Evolutionary conservation across 2,329 filamentous ascomycete genomes (phyloP).

Genomic region (Phaeosphaeriaceae sp.): DNA sequence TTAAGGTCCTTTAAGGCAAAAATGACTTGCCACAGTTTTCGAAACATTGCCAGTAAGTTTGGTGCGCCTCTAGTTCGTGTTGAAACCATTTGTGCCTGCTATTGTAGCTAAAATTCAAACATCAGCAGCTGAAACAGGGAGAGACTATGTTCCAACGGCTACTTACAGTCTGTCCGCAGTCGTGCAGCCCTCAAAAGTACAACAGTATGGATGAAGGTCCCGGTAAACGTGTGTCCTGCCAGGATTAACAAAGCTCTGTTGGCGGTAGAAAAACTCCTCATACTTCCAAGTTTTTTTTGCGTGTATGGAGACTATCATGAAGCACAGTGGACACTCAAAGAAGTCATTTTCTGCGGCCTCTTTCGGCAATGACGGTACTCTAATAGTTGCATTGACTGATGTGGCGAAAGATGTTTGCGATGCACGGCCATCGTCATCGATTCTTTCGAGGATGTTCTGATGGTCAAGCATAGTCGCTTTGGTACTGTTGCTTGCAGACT

Average conservation of each 20-base stretch:
- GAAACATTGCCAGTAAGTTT: too few species aligned
- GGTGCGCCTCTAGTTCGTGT: too few species aligned
- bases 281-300: conserved; percentile 28
- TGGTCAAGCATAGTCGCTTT: too few species aligned
- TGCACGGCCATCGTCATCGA: conserved; percentile 21
- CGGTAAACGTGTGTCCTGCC: conserved; percentile 28
- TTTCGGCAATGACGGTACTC: conserved; percentile 30
- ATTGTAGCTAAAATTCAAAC: too few species aligned
- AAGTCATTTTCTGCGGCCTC: conserved; percentile 24
- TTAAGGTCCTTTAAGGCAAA: too few species aligned
- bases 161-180: conserved; percentile 28
- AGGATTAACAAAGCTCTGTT: background rate
- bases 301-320: conserved; percentile 26
- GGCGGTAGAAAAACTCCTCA: too few species aligned
- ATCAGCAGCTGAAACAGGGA: too few species aligned
- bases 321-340: conserved; percentile 45
- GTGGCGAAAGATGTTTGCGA: conserved; percentile 40
- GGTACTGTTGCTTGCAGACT: too few species aligned
- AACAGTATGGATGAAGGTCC: conserved; percentile 33
- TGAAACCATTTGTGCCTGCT: too few species aligned
- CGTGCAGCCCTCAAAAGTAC: conserved; percentile 27
- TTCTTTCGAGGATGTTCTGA: too few species aligned
- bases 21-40: too few species aligned
- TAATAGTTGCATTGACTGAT: conserved; percentile 25
- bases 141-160: too few species aligned